Base-by-base conservation (phyloP, 2,329 filamentous ascomycete genomes). In the Didymella pinodella region DNA sequence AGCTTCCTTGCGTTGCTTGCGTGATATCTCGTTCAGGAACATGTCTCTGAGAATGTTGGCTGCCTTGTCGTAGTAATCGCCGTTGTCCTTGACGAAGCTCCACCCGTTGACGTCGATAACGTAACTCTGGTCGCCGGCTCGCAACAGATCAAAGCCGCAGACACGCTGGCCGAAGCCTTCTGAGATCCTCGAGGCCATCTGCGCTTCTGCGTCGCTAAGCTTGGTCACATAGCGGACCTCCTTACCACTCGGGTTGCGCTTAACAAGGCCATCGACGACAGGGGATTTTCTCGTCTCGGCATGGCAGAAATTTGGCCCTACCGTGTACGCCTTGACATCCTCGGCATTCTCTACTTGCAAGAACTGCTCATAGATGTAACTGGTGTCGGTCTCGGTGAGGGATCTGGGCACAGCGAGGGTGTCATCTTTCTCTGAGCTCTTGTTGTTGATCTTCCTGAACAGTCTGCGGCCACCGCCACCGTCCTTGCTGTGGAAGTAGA, bases 61-160 rank as follows among this genome's bases (percentile, higher is more conserved):
- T 67, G 90, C 95, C 71, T 92, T 92, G 71, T 98, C 91, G 75
- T 99, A 99, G 77, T 99, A 99, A 61, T 96, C 93, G 63, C 97
- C 94, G 70, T 99, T 99, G 76, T 99, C 96, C 77, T 99, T 99
- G 76, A 99, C 95, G 71, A 99, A 99, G 74, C 94, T 98, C 96
- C 96, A 99, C 12, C 95, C 95, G 76, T 99, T 99, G 68, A 99
- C 95, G 71, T 99, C 95, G 66, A 99, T 99, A 48, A 99, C 95
- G 78, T 92, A 99, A 75, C 94, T 98, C 76, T 92, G 92, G 16
- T 93, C 92, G 48, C 88, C 89, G 12, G 93, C 92, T 28, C 96
- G 89, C 56, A 99, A 83, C 60, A 99, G 84, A 75, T 99, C 95
- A 71, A 99, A 99, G 0, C 95, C 95, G 74, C 95, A 99, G 2